Evolutionary conservation across 768 basidiomycete genomes (phyloP).

Genomic region (Mycena filopes): DNA sequence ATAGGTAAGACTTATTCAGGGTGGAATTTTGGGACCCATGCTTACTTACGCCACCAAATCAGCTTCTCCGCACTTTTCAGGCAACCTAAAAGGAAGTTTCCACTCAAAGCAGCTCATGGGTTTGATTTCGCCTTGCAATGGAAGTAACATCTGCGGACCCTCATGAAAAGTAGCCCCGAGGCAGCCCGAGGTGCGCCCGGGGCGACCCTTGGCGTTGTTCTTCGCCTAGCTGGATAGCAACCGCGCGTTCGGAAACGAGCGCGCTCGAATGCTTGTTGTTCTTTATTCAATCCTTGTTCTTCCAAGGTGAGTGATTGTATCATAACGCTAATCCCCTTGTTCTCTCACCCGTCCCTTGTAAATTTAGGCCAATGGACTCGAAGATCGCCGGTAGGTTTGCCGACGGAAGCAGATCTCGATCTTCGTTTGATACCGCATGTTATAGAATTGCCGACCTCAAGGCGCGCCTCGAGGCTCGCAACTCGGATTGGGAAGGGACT

Average conservation of each 20-base stretch:
- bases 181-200: too few relatives aligned
- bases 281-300: constrained; percentile 12
- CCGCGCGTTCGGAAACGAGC: constrained; percentile 7
- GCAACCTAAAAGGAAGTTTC: too few relatives aligned
- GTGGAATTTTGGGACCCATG: too few relatives aligned
- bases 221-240: constrained; percentile 12
- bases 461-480: constrained; percentile 25
- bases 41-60: too few relatives aligned
- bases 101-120: too few relatives aligned
- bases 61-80: too few relatives aligned
- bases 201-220: constrained; percentile 14
- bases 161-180: too few relatives aligned
- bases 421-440: constrained; percentile 12
- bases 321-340: constrained; percentile 13
- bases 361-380: constrained; percentile 6
- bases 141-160: too few relatives aligned
- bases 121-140: too few relatives aligned
- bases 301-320: not conserved
- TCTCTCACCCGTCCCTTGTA: constrained; percentile 22
- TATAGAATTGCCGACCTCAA: constrained; percentile 19
- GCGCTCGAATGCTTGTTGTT: not conserved
- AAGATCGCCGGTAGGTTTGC: constrained; percentile 5
- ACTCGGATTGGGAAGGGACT: constrained; percentile 21
- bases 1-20: too few relatives aligned
- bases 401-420: constrained; percentile 15